Evolutionary conservation across 192 early-diverging fungal genomes (phyloP), one percentile per base, ranked within the genome.

Genomic region (Cladochytrium replicatum): DNA sequence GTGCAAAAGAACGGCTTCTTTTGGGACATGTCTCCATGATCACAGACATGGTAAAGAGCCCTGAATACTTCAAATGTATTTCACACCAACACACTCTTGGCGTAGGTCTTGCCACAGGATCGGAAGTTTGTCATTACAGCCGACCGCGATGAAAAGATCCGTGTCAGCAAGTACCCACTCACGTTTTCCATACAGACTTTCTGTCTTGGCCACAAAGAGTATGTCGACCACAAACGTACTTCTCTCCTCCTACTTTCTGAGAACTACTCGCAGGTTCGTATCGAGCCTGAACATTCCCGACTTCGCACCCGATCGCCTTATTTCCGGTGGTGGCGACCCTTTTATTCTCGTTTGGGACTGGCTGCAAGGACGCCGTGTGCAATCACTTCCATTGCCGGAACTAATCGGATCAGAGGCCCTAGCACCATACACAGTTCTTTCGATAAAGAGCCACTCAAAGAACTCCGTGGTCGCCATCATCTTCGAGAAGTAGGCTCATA

Each of bases 101-200:
- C 11, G 13, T 17, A 69, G 82, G 55, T 61, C 1, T 63, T 96
- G 30, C 67, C 84, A 4, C 51, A 53, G 5, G 76, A 83, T 40
- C 63, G 75, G 40, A 72, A 76, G 30, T 82, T 71, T 32, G 55
- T 99, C 25, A 67, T 99, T 30, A 93, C 96, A 6, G 80, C 85
- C 40, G 96, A 99, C 60, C 85, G 96, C 22, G 96, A 99, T 66
- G 96, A 99, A 55, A 93, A 99, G 64, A 83, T 99, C 48, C 84
- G 96, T 6, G 70, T 99, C n/a, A 91, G 87, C 47, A 67, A 70
- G 28, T 97, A 83, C 59, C 96, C 96, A 21, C 85, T 85, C 45
- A 72, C 82, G 0, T 90, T 89, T 59, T 89, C 86, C 51, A 93
- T 99, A 55, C 75, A 90, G 54, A 66, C 75, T 3, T 97, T 84